Evolutionary conservation across 768 basidiomycete genomes (phyloP).

Genomic region (Hortiboletus flavorubellus): DNA sequence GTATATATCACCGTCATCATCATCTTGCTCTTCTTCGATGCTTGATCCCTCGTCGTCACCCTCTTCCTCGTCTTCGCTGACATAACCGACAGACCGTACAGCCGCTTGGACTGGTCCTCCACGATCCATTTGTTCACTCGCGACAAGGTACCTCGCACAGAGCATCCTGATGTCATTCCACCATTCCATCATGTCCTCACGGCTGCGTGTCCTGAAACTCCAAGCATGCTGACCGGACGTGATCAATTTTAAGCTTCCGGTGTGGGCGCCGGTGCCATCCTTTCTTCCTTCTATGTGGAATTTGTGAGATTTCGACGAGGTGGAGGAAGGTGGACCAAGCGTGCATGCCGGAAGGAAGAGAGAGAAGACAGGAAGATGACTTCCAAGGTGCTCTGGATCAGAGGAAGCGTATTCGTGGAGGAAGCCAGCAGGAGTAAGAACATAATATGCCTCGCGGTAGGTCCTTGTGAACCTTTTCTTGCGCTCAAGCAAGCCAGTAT

Average conservation of each 20-base stretch:
- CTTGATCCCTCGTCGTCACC: conserved; percentile 60
- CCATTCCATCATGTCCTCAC: conserved; percentile 99
- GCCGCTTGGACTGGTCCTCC: conserved; percentile 91
- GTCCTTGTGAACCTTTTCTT: conserved; percentile 92
- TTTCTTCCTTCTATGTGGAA: conserved; percentile 96
- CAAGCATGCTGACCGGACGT: conserved; percentile 59
- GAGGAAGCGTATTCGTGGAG: conserved; percentile 86
- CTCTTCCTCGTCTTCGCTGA: conserved; percentile 70
- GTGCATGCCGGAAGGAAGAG: conserved; percentile 95
- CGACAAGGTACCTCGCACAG: conserved; percentile 90
- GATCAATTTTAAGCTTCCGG: conserved; percentile 49
- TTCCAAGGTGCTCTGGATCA: conserved; percentile 55
- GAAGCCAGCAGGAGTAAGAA: conserved; percentile 95
- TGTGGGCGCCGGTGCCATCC: conserved; percentile 65
- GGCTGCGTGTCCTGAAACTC: conserved; percentile 84
- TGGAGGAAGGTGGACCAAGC: conserved; percentile 81
- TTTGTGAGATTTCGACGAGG: conserved; percentile 75
- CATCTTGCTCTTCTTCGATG: conserved; percentile 40
- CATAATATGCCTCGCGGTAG: conserved; percentile 84
- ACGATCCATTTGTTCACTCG: conserved; percentile 89
- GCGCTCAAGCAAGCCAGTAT: conserved; percentile 87
- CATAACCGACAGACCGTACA: conserved; percentile 84
- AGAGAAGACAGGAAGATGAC: conserved; percentile 67
- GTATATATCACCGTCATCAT: conserved; percentile 50
- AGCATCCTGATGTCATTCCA: conserved; percentile 98